A percentile compares a stretch with the other conserved stretches of the same genome.
Conservation (phyloP, 257 asterid genomes). For the Solanum bulbocastanum region DNA sequence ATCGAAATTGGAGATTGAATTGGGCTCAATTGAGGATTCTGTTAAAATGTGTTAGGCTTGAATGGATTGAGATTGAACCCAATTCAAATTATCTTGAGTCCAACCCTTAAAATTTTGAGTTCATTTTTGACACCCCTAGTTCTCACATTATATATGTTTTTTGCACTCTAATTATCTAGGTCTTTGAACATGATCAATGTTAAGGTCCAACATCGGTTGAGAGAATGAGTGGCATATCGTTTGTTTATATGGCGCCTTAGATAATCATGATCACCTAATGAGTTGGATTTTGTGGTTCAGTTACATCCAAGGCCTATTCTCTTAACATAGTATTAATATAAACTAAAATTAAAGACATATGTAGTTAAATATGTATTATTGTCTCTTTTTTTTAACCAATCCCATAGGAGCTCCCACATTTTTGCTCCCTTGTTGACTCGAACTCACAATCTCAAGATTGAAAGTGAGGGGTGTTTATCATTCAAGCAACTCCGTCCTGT, state of each 20-base stretch:
- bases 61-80: no score
- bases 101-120: no score
- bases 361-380: not conserved
- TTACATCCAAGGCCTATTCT: not conserved
- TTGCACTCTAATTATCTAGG: not conserved
- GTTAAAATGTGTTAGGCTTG: no score
- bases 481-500: not conserved
- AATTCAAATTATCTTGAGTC: no score
- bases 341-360: no score
- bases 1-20: no score
- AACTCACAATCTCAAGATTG: no score
- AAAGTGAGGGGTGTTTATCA: no score
- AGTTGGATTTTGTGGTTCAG: not conserved
- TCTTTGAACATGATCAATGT: not conserved
- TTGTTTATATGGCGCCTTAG: not conserved
- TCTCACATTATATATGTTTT: not conserved
- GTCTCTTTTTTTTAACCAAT: not conserved
- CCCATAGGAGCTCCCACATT: rapidly evolving
- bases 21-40: no score
- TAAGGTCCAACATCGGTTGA: not conserved
- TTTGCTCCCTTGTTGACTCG: not conserved
- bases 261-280: not conserved
- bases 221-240: not conserved
- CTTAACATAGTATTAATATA: not conserved
- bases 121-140: no score